A percentile compares a stretch with the other conserved stretches of the same genome.
phyloP scores from a whole-genome alignment of 139 green algal species.

The Chlorella sp. region DNA sequence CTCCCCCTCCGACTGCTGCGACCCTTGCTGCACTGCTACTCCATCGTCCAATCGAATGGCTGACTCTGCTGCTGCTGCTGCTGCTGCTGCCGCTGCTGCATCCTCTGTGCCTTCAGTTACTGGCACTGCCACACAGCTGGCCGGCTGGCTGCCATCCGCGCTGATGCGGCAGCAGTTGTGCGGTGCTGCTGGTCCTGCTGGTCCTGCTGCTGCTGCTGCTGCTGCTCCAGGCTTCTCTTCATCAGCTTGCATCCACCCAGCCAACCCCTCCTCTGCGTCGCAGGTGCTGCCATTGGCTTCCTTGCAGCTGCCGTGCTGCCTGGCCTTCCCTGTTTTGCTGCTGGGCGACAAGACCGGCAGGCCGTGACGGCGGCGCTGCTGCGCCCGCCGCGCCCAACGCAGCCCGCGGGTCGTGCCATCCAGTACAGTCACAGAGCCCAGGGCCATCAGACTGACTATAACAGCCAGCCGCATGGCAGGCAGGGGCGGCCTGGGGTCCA shows the following conservation, averaged over 20 bases:
- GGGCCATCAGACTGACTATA: not conserved
- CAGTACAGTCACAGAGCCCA: not conserved
- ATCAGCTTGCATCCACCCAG: not conserved
- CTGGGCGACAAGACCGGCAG: not conserved
- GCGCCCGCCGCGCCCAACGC: not conserved
- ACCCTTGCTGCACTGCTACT: not conserved
- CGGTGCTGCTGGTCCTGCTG: not conserved
- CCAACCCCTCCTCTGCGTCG: too few species aligned
- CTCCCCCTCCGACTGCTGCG: too few species aligned
- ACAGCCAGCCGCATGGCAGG: slow-evolving; percentile 15
- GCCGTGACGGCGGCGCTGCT: not conserved
- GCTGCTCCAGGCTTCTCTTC: not conserved
- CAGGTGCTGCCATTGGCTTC: not conserved
- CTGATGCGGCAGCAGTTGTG: not conserved
- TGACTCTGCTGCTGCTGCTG: not conserved
- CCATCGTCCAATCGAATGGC: not conserved
- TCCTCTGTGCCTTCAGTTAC: not conserved
- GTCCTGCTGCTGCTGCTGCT: not conserved
- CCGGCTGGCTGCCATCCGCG: not conserved
- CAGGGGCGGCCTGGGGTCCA: not conserved
- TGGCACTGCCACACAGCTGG: not conserved
- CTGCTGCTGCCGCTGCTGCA: not conserved
- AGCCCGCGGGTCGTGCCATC: not conserved
- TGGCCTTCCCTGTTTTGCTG: not conserved
- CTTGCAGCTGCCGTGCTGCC: not conserved